Evolutionary conservation across 306 rosid genomes (phyloP), one percentile per base, ranked within the genome.

Genomic region (Vigna reflexopilosa): DNA sequence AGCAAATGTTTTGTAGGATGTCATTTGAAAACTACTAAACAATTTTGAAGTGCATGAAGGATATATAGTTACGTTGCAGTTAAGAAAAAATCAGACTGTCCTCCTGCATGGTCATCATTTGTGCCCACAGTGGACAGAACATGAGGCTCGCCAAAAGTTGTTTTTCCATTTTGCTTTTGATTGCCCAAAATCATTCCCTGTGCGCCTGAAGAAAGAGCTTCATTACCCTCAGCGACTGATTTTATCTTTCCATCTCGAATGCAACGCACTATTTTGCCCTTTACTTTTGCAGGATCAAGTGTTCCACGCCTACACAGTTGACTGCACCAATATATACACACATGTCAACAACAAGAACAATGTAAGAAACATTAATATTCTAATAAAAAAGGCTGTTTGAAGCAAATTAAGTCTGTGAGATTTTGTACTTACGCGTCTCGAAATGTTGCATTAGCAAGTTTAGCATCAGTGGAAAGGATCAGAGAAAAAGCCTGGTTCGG

Each of bases 161-260:
- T 87, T 26, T 73, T 72, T 28, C 82, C 92, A 52, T 48, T 45
- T 11, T 1, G 0, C 44, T 7, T 15, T 34, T 40, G 72, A 24
- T 90, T 88, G 15, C 19, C 67, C 64, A 88, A 51, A 81, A 88
- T 19, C 90, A 90, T 81, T 26, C 88, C 92, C 0, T 69, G 75
- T 5, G 88, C 92, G 1, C 92, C 94, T 3, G 88, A 89, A 36
- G 22, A 36, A 44, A 17, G 12, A 7, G 82, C 89, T 8, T 65
- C 32, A 5, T 54, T 24, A 8, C 92, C 89, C 66, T 86, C 86
- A 0, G 63, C 72, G 4, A 68, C 69, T 0, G 67, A 34, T 86
- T 87, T 88, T 72, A 26, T 82, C 55, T 34, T 83, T 1, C 82
- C 72, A 9, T 87, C 92, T 16, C 90, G 62, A 66, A 67, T 22